phyloP scores from a whole-genome alignment of 1,284 basidiomycete species.

The Cryptococcus wingfieldii region DNA sequence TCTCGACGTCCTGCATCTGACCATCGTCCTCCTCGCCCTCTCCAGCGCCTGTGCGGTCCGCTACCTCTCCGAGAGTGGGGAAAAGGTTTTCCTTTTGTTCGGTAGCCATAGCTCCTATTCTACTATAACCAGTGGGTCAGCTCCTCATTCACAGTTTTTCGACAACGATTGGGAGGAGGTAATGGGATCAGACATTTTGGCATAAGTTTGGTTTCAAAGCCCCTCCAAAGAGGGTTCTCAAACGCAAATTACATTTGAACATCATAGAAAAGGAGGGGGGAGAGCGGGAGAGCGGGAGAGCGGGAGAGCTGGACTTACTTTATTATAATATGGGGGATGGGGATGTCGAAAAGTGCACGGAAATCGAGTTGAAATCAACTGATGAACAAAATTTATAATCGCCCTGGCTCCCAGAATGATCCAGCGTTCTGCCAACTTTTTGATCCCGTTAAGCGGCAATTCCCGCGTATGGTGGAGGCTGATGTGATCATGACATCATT shows the following conservation, averaged over 20 bases:
- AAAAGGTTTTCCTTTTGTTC: constrained; percentile 35
- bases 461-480: no score
- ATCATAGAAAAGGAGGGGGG: constrained; percentile 26
- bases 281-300: no score
- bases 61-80: constrained; percentile 45
- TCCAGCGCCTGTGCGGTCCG: constrained; percentile 32
- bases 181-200: constrained; percentile 41
- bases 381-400: background rate
- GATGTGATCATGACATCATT: no score
- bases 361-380: background rate
- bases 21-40: constrained; percentile 57
- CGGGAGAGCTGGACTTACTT: background rate
- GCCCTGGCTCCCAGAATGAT: background rate
- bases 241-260: constrained; percentile 49
- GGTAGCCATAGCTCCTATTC: background rate
- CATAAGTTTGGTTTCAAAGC: constrained; percentile 44
- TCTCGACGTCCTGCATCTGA: constrained; percentile 76
- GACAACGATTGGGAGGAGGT: background rate
- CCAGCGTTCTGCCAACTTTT: background rate
- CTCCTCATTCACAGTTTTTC: background rate
- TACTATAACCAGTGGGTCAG: background rate
- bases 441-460: background rate
- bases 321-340: background rate
- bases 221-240: constrained; percentile 26
- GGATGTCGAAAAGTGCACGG: background rate